A percentile compares a stretch with the other conserved stretches of the same genome.
Evolutionary conservation across 192 early-diverging fungal genomes (phyloP).

Genomic region (Coemansia sp.): DNA sequence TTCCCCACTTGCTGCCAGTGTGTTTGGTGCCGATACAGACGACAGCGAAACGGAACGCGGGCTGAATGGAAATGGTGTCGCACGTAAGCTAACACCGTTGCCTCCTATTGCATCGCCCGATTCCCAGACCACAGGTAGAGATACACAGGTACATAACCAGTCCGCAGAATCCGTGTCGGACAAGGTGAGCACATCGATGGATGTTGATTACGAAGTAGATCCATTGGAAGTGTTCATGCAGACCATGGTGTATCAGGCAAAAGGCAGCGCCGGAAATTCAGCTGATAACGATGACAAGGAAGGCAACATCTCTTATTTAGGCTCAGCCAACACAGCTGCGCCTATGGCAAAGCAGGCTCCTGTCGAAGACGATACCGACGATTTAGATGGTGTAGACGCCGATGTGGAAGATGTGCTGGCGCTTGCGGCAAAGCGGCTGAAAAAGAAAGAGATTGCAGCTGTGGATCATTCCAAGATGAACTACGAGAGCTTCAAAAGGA

Average conservation of each 20-base stretch:
- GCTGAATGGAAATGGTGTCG: background rate
- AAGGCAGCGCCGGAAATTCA: slow-evolving; percentile 27
- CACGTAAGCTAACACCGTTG: background rate
- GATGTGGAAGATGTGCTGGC: slow-evolving; percentile 75
- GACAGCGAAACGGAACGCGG: background rate
- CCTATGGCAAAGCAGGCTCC: slow-evolving; percentile 40
- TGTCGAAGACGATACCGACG: slow-evolving; percentile 53
- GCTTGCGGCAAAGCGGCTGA: slow-evolving; percentile 79
- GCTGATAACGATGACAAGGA: background rate
- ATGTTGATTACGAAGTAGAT: slow-evolving; percentile 62
- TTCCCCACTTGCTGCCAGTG: slow-evolving; percentile 23
- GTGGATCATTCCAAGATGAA: slow-evolving; percentile 84
- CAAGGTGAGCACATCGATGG: slow-evolving; percentile 13
- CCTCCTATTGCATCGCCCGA: background rate
- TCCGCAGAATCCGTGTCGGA: background rate
- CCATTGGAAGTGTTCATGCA: slow-evolving; percentile 89
- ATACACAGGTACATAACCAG: background rate
- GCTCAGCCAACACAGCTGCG: background rate
- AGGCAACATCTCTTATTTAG: background rate
- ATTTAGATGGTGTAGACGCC: slow-evolving; percentile 34
- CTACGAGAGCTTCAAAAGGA: slow-evolving; percentile 86
- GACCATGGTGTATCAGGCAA: slow-evolving; percentile 72
- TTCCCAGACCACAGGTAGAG: background rate
- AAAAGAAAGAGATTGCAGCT: slow-evolving; percentile 85
- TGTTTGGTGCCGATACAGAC: slow-evolving; percentile 33